Base-by-base conservation (phyloP, 2,329 filamentous ascomycete species). In the Torrubiellomyces zombiae region DNA sequence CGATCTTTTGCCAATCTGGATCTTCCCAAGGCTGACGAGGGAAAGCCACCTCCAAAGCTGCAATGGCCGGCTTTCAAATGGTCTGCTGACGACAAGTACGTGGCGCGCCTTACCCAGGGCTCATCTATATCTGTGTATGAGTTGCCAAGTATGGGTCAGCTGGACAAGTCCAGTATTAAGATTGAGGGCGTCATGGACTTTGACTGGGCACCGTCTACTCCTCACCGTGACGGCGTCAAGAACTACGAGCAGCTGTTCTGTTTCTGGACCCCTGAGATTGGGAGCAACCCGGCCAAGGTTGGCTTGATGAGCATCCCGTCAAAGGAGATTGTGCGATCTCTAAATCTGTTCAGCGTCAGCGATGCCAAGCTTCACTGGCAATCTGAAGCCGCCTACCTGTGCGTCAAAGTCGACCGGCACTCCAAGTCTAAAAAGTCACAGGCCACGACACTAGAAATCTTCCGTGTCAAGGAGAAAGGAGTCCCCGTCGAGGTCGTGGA, bases 11-110 rank as follows among this genome's bases (percentile, higher is more conserved):
- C 81, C 34, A 92, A 86, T 39, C 67, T 93, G 35, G 89, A 98
- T 38, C 57, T 80, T 9, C 71, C 79, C 16, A 67, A 65, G 36
- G 37, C 38, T 5, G 53, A 55, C 32, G 62, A 67, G 24, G 56
- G 57, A 18, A 91, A 92, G 64, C 53, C 55, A 21, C 55, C 56
- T 9, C 81, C 83, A 53, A 94, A 94, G 67, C 73, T 91, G 40
- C 80, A 89, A 46, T 98, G 89, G 89, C 89, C 89, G 14, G 85
- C 86, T 3, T 98, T 98, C 72, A 98, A 98, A 61, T 98, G 89
- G 89, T 95, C 89, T 16, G 64, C 89, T 3, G 89, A 98, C 47
- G 83, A 94, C 56, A 89, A 91, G 53, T 98, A 93, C 50, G 85
- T 95, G 33, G 89, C 89, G 13, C 75, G 89, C 34, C 73, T 95